These are phyloP conservation scores for Aspergillus neotritici DNA, from an alignment of 2,329 filamentous ascomycete species.

Conservation along the genomic window DNA sequence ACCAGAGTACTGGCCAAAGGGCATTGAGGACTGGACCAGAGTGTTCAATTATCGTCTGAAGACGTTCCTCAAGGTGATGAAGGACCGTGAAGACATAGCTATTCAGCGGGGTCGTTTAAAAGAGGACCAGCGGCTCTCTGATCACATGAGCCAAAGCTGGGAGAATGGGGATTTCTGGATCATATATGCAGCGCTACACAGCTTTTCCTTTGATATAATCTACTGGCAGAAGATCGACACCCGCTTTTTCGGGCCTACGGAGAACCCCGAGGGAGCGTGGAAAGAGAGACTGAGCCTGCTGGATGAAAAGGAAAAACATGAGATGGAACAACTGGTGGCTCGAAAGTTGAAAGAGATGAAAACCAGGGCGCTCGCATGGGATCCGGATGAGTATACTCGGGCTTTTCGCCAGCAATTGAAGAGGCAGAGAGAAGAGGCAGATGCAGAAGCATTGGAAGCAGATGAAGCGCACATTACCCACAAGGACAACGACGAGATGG, in stretches of 20 bases:
- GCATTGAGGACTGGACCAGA: slow-evolving; percentile 13
- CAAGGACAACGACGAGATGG: too few relatives aligned
- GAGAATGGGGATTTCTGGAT: slow-evolving; percentile 4
- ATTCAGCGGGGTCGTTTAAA: slow-evolving; percentile 7
- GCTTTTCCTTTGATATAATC: neutral
- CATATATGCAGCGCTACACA: neutral
- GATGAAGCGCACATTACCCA: too few relatives aligned
- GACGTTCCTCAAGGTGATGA: slow-evolving; percentile 12
- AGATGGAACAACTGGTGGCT: slow-evolving; percentile 10
- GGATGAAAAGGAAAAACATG: slow-evolving; percentile 6
- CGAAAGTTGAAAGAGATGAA: slow-evolving; percentile 16
- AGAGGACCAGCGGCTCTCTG: slow-evolving; percentile 14
- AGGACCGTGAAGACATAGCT: slow-evolving; percentile 6
- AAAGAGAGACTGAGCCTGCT: slow-evolving; percentile 8
- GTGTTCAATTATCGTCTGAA: slow-evolving; percentile 9
- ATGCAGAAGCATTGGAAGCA: too few relatives aligned
- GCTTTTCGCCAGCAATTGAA: too few relatives aligned
- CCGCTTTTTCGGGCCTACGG: neutral
- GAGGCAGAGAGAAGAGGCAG: too few relatives aligned
- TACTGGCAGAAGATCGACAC: slow-evolving; percentile 3
- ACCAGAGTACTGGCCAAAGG: slow-evolving; percentile 16
- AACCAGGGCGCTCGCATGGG: slow-evolving; percentile 13
- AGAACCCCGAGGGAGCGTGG: neutral
- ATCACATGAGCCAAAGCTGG: slow-evolving; percentile 6
- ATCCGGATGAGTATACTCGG: slow-evolving; percentile 9